Percentiles rank a stretch among this genome's conserved stretches.
Evolutionary conservation across 2,329 filamentous ascomycete genomes (phyloP).

Genomic region (Sclerotinia glacialis): DNA sequence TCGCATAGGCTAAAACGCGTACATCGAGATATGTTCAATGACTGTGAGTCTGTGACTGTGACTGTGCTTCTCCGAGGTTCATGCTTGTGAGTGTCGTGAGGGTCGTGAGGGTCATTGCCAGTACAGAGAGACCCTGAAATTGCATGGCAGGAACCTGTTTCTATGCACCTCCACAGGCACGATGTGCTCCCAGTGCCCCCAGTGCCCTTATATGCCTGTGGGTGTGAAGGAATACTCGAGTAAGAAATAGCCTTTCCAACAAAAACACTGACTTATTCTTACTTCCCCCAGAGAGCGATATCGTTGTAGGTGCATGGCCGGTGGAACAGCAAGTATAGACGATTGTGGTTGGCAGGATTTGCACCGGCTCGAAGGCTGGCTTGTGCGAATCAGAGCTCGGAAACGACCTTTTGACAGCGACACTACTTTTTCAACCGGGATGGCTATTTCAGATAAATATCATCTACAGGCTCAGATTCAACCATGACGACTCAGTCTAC

Average conservation of each 20-base stretch:
- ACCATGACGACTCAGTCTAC: conserved; percentile 26
- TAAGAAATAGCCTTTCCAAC: background rate
- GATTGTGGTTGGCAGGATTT: conserved; percentile 18
- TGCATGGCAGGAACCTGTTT: conserved; percentile 17
- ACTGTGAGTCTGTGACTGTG: conserved; percentile 8
- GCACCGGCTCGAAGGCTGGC: conserved; percentile 11
- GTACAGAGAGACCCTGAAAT: conserved; percentile 18
- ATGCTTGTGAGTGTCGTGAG: conserved; percentile 11
- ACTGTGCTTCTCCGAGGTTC: conserved; percentile 17
- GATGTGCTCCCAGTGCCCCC: background rate
- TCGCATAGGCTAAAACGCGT: conserved; percentile 14
- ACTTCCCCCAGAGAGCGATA: background rate
- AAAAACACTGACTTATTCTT: conserved; percentile 1
- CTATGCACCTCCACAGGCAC: conserved; percentile 2
- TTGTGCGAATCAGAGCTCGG: conserved; percentile 19
- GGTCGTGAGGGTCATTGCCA: background rate
- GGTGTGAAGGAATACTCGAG: background rate
- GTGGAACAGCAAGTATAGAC: conserved; percentile 21
- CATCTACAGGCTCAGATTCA: conserved; percentile 35
- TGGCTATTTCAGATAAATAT: conserved; percentile 25
- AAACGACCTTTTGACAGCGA: conserved; percentile 20
- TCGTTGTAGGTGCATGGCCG: conserved; percentile 8
- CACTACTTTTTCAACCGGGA: conserved; percentile 28
- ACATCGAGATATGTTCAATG: conserved; percentile 13
- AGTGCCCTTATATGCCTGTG: conserved; percentile 8